Evolutionary conservation across 1,284 basidiomycete genomes (phyloP).

Genomic region (Fistulinella staudtii): DNA sequence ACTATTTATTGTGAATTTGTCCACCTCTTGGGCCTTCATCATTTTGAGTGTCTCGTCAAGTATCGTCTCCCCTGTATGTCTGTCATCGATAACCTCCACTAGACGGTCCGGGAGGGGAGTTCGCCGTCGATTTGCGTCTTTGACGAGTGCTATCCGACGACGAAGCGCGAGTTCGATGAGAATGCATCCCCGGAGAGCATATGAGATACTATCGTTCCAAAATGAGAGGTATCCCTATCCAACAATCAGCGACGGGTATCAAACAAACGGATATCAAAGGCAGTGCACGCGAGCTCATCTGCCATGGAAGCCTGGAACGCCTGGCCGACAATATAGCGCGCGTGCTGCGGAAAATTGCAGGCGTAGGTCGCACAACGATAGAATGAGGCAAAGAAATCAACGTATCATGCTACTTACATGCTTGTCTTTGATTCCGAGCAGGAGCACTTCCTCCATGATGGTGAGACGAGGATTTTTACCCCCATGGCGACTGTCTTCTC

Average conservation of each 20-base stretch:
- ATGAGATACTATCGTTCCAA: slow-evolving; percentile 98
- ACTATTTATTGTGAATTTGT: slow-evolving; percentile 83
- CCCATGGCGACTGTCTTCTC: slow-evolving; percentile 63
- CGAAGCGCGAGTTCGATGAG: slow-evolving; percentile 91
- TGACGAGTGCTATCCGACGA: slow-evolving; percentile 83
- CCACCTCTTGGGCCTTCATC: slow-evolving; percentile 74
- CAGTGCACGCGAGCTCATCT: slow-evolving; percentile 1
- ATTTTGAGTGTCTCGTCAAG: slow-evolving; percentile 93
- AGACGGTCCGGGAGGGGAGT: slow-evolving; percentile 78
- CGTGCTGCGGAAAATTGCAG: slow-evolving; percentile 20
- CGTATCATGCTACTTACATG: slow-evolving; percentile 50
- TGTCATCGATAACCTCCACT: slow-evolving; percentile 87
- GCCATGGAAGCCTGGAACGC: no score
- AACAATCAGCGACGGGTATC: slow-evolving; percentile 29
- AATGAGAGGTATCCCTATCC: slow-evolving; percentile 89
- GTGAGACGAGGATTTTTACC: slow-evolving; percentile 84
- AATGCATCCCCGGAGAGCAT: slow-evolving; percentile 92
- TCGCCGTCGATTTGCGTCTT: slow-evolving; percentile 77
- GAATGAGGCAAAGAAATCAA: slow-evolving; percentile 1
- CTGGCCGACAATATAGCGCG: slow-evolving; percentile 7
- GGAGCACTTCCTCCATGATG: slow-evolving; percentile 94
- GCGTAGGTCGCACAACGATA: slow-evolving; percentile 3
- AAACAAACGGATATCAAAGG: background rate
- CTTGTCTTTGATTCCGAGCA: slow-evolving; percentile 89
- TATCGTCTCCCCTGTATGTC: slow-evolving; percentile 91